Percentiles rank a stretch among this genome's conserved stretches.
phyloP scores from a whole-genome alignment of 2,329 filamentous ascomycete species.

The Rhexocercosporidium sp. region DNA sequence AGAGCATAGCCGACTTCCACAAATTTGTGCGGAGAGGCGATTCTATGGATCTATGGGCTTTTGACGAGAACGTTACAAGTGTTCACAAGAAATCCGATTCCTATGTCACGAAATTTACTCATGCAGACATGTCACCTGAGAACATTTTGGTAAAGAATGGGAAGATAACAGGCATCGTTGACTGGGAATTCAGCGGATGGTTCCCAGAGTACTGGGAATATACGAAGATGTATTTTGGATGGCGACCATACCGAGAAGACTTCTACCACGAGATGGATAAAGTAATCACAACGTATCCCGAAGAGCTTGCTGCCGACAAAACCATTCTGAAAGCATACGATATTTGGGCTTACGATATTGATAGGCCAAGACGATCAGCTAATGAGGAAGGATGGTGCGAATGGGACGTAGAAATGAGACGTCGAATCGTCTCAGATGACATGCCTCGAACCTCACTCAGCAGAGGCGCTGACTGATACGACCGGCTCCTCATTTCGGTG shows the following conservation, averaged over 20 bases:
- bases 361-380: constrained; percentile 18
- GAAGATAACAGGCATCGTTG: constrained; percentile 21
- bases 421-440: constrained; percentile 15
- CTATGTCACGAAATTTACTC: constrained; percentile 14
- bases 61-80: constrained; percentile 13
- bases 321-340: constrained; percentile 17
- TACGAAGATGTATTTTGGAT: constrained; percentile 21
- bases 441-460: constrained; percentile 5
- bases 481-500: neutral
- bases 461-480: neutral
- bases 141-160: constrained; percentile 25
- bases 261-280: constrained; percentile 20
- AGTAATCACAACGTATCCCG: constrained; percentile 14
- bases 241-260: constrained; percentile 21
- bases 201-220: constrained; percentile 28
- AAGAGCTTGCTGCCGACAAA: constrained; percentile 19
- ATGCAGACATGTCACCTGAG: constrained; percentile 17
- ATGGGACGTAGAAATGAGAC: constrained; percentile 18
- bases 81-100: constrained; percentile 12
- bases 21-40: constrained; percentile 18
- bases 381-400: constrained; percentile 19
- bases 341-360: constrained; percentile 18
- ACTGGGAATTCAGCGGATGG: constrained; percentile 26
- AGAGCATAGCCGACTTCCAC: constrained; percentile 19
- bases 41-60: constrained; percentile 14